phyloP scores from a whole-genome alignment of 345 rosid genomes.

The Aegle marmelos region DNA sequence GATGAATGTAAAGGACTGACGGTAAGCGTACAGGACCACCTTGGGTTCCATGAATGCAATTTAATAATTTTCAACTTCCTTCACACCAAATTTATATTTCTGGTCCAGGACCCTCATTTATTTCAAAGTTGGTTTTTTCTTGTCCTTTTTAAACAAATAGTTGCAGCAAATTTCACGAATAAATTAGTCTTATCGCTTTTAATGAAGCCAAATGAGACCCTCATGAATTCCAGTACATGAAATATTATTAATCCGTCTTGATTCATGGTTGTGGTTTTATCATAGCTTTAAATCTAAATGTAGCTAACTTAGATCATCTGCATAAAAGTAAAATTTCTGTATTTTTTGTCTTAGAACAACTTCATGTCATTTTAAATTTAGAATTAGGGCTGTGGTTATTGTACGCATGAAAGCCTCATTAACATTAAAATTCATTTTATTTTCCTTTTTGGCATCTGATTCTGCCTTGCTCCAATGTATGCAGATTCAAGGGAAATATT shows the following conservation, averaged over 20 bases:
- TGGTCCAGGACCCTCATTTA: background rate
- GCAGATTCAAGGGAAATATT: constrained; percentile 92
- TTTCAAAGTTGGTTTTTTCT: background rate
- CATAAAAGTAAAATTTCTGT: background rate
- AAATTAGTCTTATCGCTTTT: background rate
- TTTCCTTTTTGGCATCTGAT: background rate
- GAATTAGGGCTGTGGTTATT: too few species aligned
- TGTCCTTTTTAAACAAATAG: background rate
- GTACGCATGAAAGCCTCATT: background rate
- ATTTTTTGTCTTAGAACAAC: background rate
- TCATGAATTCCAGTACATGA: too few species aligned
- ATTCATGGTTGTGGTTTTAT: background rate
- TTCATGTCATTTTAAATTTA: too few species aligned
- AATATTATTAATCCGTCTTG: background rate
- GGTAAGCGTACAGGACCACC: constrained; percentile 40
- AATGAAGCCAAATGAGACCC: too few species aligned
- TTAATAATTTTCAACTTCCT: background rate
- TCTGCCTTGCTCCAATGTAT: constrained; percentile 13
- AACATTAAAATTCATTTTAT: background rate
- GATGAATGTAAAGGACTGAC: constrained; percentile 71
- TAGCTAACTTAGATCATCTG: background rate
- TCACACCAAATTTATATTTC: constrained; percentile 2
- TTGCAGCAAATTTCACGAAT: background rate
- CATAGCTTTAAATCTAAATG: background rate
- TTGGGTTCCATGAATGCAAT: background rate